A percentile compares a stretch with the other conserved stretches of the same genome.
These are phyloP conservation scores for Nannochloropsis oceanica DNA, from an alignment of 108 stramenopile species.

Conservation along the genomic window DNA sequence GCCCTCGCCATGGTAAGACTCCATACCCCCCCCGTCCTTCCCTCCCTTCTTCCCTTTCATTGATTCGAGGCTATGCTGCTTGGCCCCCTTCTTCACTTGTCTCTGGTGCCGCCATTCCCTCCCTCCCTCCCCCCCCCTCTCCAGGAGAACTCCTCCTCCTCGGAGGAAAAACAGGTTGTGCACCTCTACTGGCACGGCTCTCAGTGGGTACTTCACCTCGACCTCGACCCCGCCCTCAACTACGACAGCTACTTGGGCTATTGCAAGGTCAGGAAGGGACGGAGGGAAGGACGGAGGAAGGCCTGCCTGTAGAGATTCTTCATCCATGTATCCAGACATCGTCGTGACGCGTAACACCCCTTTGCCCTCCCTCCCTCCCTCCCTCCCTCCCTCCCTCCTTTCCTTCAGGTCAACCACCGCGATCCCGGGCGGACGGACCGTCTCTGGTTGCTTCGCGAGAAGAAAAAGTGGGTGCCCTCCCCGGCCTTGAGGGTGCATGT, in stretches of 20 bases:
- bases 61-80: neutral
- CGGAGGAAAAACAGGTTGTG: neutral
- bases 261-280: constrained; percentile 1
- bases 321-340: neutral
- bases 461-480: neutral
- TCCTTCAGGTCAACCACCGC: neutral
- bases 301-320: neutral
- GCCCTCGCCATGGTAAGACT: neutral
- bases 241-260: constrained; percentile 14
- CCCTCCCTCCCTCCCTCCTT: neutral
- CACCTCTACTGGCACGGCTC: constrained; percentile 33
- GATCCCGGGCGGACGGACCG: neutral
- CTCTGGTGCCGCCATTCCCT: neutral
- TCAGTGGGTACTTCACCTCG: constrained; percentile 32
- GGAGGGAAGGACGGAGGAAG: neutral
- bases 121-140: neutral
- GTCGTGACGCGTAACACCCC: neutral
- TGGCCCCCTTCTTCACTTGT: neutral
- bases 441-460: neutral
- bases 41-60: neutral
- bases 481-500: neutral
- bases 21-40: neutral
- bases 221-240: constrained; percentile 10
- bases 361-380: neutral
- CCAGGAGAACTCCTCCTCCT: neutral